Evolutionary conservation across 179 eudicot species (phyloP).

Genomic region (Beta lomatogona): DNA sequence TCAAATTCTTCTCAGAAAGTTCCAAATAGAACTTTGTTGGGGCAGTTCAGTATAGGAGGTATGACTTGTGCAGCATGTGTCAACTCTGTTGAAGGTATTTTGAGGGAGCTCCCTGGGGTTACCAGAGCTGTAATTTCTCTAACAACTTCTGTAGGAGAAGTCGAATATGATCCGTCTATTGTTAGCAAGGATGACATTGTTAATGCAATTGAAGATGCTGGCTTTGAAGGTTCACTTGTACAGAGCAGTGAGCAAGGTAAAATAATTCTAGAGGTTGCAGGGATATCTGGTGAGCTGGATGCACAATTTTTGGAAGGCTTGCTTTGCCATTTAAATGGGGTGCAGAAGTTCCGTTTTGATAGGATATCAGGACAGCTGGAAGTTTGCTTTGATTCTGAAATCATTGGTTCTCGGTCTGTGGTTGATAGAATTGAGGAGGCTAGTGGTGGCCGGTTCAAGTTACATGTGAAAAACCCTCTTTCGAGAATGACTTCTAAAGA

Average conservation of each 20-base stretch:
- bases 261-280: constrained; percentile 61
- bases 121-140: constrained; percentile 75
- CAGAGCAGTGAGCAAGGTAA: constrained; percentile 93
- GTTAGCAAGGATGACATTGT: constrained; percentile 71
- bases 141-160: constrained; percentile 86
- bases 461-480: constrained; percentile 82
- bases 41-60: constrained; percentile 93
- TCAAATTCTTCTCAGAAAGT: constrained; percentile 41
- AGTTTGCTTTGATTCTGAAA: constrained; percentile 83
- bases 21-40: constrained; percentile 56
- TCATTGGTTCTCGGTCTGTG: constrained; percentile 69
- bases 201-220: constrained; percentile 93
- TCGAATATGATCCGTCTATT: constrained; percentile 70
- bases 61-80: constrained; percentile 99
- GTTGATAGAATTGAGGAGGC: constrained; percentile 76
- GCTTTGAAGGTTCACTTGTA: constrained; percentile 92
- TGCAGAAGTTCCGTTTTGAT: constrained; percentile 55
- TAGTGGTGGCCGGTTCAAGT: constrained; percentile 57
- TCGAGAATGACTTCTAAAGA: constrained; percentile 84
- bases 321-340: constrained; percentile 66
- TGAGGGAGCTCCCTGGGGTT: constrained; percentile 78
- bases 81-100: constrained; percentile 90
- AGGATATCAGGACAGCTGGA: constrained; percentile 64
- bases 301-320: constrained; percentile 61
- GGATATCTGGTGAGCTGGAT: constrained; percentile 61